A percentile compares a stretch with the other conserved stretches of the same genome.
phyloP scores from a whole-genome alignment of 441 rosid species.

The Capsella rubella region DNA sequence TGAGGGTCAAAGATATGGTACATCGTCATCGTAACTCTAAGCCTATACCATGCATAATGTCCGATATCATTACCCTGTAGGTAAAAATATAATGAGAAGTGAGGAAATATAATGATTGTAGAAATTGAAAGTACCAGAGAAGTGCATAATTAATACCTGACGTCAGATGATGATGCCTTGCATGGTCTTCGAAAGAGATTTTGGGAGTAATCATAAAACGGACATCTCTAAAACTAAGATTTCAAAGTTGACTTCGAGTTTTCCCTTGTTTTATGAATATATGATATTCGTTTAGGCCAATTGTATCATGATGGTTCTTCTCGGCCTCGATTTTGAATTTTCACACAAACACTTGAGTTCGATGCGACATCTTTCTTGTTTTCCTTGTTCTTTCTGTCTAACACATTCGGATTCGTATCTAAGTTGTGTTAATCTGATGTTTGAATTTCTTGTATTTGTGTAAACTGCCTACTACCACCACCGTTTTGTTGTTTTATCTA shows the following conservation, averaged over 20 bases:
- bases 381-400: neutral
- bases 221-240: conserved; percentile 44
- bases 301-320: conserved; percentile 35
- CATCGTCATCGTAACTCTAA: conserved; percentile 29
- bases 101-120: conserved; percentile 37
- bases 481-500: too few relatives aligned
- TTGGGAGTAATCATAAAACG: conserved; percentile 43
- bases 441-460: too few relatives aligned
- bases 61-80: conserved; percentile 15
- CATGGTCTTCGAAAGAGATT: conserved; percentile 48
- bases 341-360: conserved; percentile 38
- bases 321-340: conserved; percentile 20
- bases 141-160: conserved; percentile 35
- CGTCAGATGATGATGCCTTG: conserved; percentile 47
- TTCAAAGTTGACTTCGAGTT: conserved; percentile 48
- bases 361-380: conserved; percentile 41
- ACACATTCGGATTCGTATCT: neutral
- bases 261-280: conserved; percentile 23
- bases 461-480: too few relatives aligned
- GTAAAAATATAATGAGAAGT: conserved; percentile 32
- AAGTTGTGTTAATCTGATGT: too few relatives aligned
- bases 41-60: conserved; percentile 24
- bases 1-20: conserved; percentile 28
- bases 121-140: conserved; percentile 34
- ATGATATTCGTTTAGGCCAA: conserved; percentile 28